Evolutionary conservation across 2,329 filamentous ascomycete genomes (phyloP).

Genomic region (Aspergillus eucalypticola): DNA sequence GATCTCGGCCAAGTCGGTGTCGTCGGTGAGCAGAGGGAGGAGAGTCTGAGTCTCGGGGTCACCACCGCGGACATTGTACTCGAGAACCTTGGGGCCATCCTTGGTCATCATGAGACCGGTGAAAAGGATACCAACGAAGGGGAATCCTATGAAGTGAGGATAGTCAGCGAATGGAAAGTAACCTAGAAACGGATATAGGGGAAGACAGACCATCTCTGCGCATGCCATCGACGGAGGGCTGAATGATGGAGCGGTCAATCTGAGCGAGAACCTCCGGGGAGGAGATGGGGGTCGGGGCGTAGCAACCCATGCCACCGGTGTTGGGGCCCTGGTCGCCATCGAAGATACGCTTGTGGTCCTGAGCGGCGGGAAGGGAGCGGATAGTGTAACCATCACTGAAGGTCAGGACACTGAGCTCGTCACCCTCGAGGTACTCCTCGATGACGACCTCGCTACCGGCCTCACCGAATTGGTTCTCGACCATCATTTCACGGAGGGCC

Average conservation of each 20-base stretch:
- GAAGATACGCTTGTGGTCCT: constrained; percentile 94
- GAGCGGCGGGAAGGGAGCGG: constrained; percentile 80
- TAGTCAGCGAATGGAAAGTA: constrained; percentile 7
- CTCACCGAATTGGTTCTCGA: constrained; percentile 78
- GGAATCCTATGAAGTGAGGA: constrained; percentile 32
- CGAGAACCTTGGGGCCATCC: constrained; percentile 75
- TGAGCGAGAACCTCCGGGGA: constrained; percentile 72
- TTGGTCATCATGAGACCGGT: constrained; percentile 87
- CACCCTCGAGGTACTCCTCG: constrained; percentile 87
- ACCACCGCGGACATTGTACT: constrained; percentile 92
- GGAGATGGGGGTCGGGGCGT: constrained; percentile 82
- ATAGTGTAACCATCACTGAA: constrained; percentile 90
- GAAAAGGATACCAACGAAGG: constrained; percentile 48
- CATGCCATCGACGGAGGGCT: constrained; percentile 89
- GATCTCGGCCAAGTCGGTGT: constrained; percentile 82
- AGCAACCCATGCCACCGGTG: constrained; percentile 97
- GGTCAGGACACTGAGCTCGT: constrained; percentile 87
- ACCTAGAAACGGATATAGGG: constrained; percentile 73
- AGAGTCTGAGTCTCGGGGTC: constrained; percentile 91
- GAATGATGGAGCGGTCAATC: constrained; percentile 79
- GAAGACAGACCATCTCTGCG: constrained; percentile 69
- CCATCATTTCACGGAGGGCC: constrained; percentile 87
- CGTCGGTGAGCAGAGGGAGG: constrained; percentile 71
- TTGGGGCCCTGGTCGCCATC: constrained; percentile 90
- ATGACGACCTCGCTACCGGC: constrained; percentile 92